Evolutionary conservation across 2,329 filamentous ascomycete species (phyloP), one percentile per base, ranked within the genome.

Genomic region (Xylaria hypoxylon): DNA sequence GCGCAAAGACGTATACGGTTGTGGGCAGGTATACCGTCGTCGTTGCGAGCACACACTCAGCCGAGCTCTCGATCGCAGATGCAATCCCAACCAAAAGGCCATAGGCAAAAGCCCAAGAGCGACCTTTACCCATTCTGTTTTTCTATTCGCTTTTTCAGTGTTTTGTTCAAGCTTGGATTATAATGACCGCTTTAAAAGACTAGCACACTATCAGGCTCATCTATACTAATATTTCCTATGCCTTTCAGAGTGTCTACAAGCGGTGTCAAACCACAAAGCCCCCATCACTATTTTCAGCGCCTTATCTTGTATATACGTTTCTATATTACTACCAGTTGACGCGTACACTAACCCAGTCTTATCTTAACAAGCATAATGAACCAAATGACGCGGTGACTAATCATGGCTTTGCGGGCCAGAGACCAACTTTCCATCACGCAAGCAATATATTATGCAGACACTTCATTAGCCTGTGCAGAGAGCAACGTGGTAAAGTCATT

Each of bases 21-120:
- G 68, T 75, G 48, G 73, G 70, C 50, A 70, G n/a, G 51, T 69
- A 74, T 33, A 76, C 53, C 22, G 75, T 76, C 51, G 71, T 75
- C 13, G 72, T 74, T 47, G 64, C 52, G n/a, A 69, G 53, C 24
- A 66, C 57, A 44, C 72, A 74, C 4, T 72, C 68, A 5, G 59
- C 64, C 17, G 63, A 64, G 42, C 62, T 57, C 57, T 64, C 67
- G 48, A 72, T 47, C 19, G 70, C 71, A 56, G 58, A 70, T 47
- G 56, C 72, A 2, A 60, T 55, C 19, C 61, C 61, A 47, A 58
- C 65, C 5, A 74, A 50, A 50, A 74, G 59, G 50, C 63, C 62
- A 53, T 71, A 69, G 67, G 68, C 65, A 47, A 74, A 48, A 45
- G 63, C 71, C 72, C 68, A 72, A 22, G 60, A 47, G 19, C 50